Evolutionary conservation across 2,329 filamentous ascomycete genomes (phyloP).

Genomic region (Cordyceps cicadae): DNA sequence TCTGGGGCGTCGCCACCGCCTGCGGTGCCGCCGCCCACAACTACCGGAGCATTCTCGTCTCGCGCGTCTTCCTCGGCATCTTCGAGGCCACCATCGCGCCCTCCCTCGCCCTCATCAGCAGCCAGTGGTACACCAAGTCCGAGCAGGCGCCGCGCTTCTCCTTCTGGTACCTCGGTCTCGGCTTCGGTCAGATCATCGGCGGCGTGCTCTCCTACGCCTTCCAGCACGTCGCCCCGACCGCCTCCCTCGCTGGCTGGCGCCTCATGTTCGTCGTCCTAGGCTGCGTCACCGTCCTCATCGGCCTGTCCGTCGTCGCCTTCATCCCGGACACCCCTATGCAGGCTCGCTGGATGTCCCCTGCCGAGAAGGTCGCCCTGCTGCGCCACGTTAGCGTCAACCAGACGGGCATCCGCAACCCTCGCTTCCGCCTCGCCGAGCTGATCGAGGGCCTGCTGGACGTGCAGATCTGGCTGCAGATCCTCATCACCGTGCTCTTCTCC

Average conservation of each 20-base stretch:
- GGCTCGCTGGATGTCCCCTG: constrained; percentile 27
- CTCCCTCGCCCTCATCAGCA: constrained; percentile 11
- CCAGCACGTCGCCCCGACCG: constrained; percentile 18
- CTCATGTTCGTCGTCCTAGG: constrained; percentile 40
- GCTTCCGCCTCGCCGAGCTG: constrained; percentile 5
- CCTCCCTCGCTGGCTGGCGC: constrained; percentile 30
- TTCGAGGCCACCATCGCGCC: constrained; percentile 13
- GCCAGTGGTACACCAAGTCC: constrained; percentile 13
- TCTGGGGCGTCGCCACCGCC: constrained; percentile 33
- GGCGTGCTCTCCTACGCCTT: constrained; percentile 27
- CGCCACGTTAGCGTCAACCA: constrained; percentile 12
- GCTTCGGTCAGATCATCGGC: constrained; percentile 23
- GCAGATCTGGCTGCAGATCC: constrained; percentile 10
- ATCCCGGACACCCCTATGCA: constrained; percentile 41
- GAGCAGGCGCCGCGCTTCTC: constrained; percentile 13
- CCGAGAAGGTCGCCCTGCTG: constrained; percentile 20
- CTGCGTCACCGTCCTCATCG: constrained; percentile 32
- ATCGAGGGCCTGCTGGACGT: constrained; percentile 21
- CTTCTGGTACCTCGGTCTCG: constrained; percentile 13
- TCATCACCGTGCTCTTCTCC: constrained; percentile 15
- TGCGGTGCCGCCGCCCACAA: constrained; percentile 11
- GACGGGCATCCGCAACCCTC: constrained; percentile 9
- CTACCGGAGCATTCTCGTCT: constrained; percentile 10
- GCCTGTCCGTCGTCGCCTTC: constrained; percentile 28
- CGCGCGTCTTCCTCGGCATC: constrained; percentile 12